Evolutionary conservation across 192 early-diverging fungal species (phyloP).

Genomic region (Gamsiella multidivaricata): DNA sequence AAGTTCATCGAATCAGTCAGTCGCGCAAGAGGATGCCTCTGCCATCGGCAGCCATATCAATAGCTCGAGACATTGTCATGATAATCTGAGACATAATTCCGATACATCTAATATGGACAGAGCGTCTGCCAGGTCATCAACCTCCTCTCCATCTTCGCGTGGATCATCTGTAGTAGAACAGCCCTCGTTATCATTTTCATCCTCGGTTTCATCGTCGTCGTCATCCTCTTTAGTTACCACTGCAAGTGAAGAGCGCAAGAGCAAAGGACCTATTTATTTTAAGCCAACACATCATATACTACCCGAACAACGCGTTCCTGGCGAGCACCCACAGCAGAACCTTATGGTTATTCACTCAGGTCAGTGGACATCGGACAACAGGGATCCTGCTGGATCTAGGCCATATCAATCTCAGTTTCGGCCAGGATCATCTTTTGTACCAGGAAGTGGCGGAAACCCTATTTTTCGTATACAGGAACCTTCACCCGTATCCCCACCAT

Average conservation of each 20-base stretch:
- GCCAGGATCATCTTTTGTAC: background rate
- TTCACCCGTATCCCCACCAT: background rate
- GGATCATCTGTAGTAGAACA: background rate
- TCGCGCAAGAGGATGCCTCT: constrained; percentile 6
- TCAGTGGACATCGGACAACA: constrained; percentile 21
- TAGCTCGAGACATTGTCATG: constrained; percentile 12
- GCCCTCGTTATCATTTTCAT: background rate
- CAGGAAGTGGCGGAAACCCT: constrained; percentile 16
- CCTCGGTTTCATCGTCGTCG: constrained; percentile 9
- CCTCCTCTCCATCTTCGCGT: background rate
- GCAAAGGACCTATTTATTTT: constrained; percentile 32
- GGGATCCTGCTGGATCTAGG: background rate
- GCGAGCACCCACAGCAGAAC: constrained; percentile 11
- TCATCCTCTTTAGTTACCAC: constrained; percentile 11
- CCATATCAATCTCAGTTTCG: background rate
- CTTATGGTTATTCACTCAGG: constrained; percentile 38
- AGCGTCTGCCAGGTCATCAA: background rate
- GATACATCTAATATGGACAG: background rate
- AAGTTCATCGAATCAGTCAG: too few relatives aligned
- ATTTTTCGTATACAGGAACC: constrained; percentile 11
- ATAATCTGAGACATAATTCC: constrained; percentile 5
- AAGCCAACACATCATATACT: constrained; percentile 33
- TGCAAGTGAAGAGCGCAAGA: background rate
- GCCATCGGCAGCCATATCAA: constrained; percentile 25
- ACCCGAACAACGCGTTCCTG: background rate